Evolutionary conservation across 306 rosid genomes (phyloP).

Genomic region (Gastrolobium bilobum): DNA sequence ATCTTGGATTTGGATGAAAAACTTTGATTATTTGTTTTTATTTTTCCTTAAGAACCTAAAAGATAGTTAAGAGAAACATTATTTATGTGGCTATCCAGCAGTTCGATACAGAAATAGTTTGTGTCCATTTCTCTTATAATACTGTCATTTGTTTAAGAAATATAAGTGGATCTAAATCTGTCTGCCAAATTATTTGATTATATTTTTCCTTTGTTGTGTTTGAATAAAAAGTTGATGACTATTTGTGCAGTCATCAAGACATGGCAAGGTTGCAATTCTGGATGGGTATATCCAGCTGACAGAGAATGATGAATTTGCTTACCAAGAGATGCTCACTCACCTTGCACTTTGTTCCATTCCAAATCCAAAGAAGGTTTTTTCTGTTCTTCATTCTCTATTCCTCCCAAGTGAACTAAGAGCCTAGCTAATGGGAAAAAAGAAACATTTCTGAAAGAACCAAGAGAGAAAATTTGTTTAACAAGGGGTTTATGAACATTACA

Average conservation of each 20-base stretch:
- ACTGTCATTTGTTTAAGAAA: not conserved
- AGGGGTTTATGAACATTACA: conserved; percentile 32
- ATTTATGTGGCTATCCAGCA: too few species aligned
- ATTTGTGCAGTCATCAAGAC: conserved; percentile 47
- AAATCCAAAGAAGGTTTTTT: conserved; percentile 49
- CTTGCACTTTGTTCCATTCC: conserved; percentile 61
- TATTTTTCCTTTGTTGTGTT: not conserved
- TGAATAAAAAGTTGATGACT: not conserved
- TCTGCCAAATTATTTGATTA: not conserved
- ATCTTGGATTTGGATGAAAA: too few species aligned
- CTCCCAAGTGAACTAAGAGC: not conserved
- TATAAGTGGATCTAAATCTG: not conserved
- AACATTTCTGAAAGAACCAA: not conserved
- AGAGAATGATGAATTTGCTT: conserved; percentile 64
- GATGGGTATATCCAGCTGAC: conserved; percentile 63
- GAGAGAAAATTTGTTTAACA: not conserved
- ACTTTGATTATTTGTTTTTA: too few species aligned
- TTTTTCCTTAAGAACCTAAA: too few species aligned
- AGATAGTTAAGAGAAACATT: too few species aligned
- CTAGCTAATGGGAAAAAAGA: not conserved
- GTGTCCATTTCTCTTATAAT: not conserved
- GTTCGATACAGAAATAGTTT: too few species aligned
- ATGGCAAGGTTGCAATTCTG: conserved; percentile 58
- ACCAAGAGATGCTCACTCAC: conserved; percentile 68
- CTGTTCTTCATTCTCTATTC: not conserved